phyloP scores from a whole-genome alignment of 2,329 filamentous ascomycete genomes.

The Sclerotinia minor region DNA sequence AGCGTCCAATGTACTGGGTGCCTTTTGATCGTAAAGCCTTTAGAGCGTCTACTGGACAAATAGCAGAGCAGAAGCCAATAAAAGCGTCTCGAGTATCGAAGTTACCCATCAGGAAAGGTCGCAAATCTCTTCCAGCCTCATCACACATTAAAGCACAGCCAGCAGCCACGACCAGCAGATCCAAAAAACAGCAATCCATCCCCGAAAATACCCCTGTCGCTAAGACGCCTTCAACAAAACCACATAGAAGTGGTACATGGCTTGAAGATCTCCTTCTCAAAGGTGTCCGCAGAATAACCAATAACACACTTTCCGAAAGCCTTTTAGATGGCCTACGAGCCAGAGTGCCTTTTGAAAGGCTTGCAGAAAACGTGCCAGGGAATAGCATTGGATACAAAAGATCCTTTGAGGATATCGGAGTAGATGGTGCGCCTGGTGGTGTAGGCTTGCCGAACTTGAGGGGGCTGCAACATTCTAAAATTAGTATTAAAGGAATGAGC shows the following conservation, averaged over 20 bases:
- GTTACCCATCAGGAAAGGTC: constrained; percentile 3
- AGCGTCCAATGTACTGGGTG: constrained; percentile 30
- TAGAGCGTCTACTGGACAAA: constrained; percentile 24
- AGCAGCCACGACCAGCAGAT: background rate
- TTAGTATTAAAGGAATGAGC: constrained; percentile 20
- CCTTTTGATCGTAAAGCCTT: constrained; percentile 12
- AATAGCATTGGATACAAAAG: constrained; percentile 22
- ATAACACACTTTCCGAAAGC: background rate
- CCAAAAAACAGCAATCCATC: background rate
- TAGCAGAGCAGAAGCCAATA: background rate
- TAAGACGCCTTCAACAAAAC: background rate
- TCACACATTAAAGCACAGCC: background rate
- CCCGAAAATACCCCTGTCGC: background rate
- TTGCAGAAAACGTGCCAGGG: constrained; percentile 13
- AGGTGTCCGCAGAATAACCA: background rate
- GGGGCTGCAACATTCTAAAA: constrained; percentile 13
- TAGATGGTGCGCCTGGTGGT: background rate
- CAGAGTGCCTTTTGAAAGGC: constrained; percentile 12
- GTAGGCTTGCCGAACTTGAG: constrained; percentile 11
- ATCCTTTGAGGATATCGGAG: constrained; percentile 16
- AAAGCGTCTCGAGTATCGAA: constrained; percentile 4
- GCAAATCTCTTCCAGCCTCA: constrained; percentile 17
- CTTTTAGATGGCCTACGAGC: constrained; percentile 7
- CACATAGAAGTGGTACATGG: constrained; percentile 10
- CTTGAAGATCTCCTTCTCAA: constrained; percentile 7